Percentiles rank a stretch among this genome's conserved stretches.
Conservation (phyloP, 177 flowering plant species). For the Vitis hybrid region DNA sequence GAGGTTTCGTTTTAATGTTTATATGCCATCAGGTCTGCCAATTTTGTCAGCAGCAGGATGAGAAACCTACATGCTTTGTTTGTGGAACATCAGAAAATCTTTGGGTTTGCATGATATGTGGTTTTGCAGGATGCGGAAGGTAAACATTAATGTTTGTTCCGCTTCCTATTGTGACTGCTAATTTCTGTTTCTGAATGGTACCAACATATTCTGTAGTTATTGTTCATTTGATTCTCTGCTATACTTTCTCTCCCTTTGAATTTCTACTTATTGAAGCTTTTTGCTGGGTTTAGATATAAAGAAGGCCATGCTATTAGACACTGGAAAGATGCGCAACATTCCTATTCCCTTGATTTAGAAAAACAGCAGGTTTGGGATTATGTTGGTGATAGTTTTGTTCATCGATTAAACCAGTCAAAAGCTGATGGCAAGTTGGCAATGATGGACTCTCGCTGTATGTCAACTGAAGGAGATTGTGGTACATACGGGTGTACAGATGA, state of each 20-base stretch:
- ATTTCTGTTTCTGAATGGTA: no score
- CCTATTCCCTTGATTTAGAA: conserved; percentile 84
- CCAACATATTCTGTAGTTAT: no score
- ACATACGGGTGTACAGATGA: conserved; percentile 59
- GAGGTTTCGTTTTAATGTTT: not conserved
- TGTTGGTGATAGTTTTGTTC: conserved; percentile 89
- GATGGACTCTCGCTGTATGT: conserved; percentile 43
- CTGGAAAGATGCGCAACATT: conserved; percentile 80
- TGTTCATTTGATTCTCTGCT: not conserved
- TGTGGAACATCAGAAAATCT: conserved; percentile 79
- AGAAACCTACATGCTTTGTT: conserved; percentile 71
- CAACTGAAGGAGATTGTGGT: conserved; percentile 64
- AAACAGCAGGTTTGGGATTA: conserved; percentile 96
- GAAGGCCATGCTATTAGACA: conserved; percentile 85
- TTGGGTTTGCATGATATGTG: conserved; percentile 95
- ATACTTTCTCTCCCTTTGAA: not conserved
- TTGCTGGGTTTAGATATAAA: conserved; percentile 60
- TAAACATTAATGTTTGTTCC: conserved; percentile 19
- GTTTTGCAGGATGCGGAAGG: conserved; percentile 99
- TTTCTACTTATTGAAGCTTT: not conserved
- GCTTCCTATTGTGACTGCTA: not conserved
- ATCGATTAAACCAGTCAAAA: conserved; percentile 87
- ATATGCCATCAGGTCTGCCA: conserved; percentile 66
- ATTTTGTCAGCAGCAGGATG: conserved; percentile 85
- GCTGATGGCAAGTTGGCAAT: conserved; percentile 61